Percentiles rank a stretch among this genome's conserved stretches.
These are phyloP conservation scores for Pseudogymnoascus pannorum DNA, from an alignment of 2,329 filamentous ascomycete species.

Conservation along the genomic window DNA sequence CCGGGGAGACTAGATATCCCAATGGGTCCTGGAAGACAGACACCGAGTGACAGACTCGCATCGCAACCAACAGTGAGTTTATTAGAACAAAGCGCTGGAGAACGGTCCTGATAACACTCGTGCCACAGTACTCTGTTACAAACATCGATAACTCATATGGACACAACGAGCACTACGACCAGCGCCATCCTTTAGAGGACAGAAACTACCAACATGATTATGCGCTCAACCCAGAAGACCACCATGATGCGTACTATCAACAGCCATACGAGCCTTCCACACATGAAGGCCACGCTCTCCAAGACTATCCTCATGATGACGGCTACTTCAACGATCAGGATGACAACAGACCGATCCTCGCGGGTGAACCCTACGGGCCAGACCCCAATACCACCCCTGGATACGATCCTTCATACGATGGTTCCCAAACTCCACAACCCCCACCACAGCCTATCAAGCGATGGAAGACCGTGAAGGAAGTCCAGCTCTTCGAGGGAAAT, in stretches of 20 bases:
- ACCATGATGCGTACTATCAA: slow-evolving; percentile 82
- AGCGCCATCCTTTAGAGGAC: slow-evolving; percentile 39
- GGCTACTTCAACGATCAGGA: slow-evolving; percentile 44
- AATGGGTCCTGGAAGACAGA: slow-evolving; percentile 49
- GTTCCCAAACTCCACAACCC: slow-evolving; percentile 27
- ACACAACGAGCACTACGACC: slow-evolving; percentile 54
- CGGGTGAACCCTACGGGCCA: slow-evolving; percentile 49
- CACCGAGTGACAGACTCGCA: slow-evolving; percentile 68
- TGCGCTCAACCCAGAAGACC: slow-evolving; percentile 70
- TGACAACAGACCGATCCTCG: slow-evolving; percentile 71
- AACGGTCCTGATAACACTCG: background rate
- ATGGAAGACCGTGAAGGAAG: slow-evolving; percentile 98
- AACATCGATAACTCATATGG: slow-evolving; percentile 58
- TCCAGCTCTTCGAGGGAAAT: slow-evolving; percentile 94
- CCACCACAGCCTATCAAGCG: slow-evolving; percentile 62
- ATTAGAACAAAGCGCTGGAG: background rate
- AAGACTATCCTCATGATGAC: slow-evolving; percentile 19
- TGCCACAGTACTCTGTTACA: slow-evolving; percentile 58
- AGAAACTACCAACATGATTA: slow-evolving; percentile 57
- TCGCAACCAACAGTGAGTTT: slow-evolving; percentile 74
- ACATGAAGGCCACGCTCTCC: slow-evolving; percentile 26
- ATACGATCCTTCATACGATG: slow-evolving; percentile 38
- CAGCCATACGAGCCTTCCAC: slow-evolving; percentile 65
- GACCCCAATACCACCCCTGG: slow-evolving; percentile 44
- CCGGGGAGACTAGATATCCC: slow-evolving; percentile 56